Conservation (phyloP, 345 rosid genomes). For the Salix caprea region DNA sequence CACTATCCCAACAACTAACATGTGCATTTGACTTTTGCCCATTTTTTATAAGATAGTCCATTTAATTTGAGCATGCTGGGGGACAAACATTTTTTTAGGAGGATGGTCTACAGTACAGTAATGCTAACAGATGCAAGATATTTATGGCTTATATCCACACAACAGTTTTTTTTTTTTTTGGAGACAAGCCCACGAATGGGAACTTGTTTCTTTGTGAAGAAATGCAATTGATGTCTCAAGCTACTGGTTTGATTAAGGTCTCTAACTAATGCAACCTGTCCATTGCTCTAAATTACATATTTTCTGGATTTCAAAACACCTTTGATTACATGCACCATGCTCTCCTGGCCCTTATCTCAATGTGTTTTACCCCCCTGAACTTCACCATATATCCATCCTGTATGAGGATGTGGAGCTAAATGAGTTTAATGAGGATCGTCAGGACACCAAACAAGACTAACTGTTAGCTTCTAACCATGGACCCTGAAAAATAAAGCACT, state of each 20-base stretch:
- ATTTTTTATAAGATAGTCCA: not conserved
- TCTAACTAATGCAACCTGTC: not conserved
- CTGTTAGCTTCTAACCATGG: conserved; percentile 15
- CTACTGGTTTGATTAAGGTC: not conserved
- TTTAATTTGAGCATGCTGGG: not conserved
- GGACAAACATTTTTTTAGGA: not conserved
- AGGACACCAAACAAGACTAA: conserved; percentile 11
- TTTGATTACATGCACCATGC: not conserved
- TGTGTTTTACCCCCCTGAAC: too few relatives aligned
- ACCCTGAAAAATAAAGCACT: conserved; percentile 11
- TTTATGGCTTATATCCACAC: not conserved
- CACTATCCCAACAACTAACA: not conserved
- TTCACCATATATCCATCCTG: not conserved
- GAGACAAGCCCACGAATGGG: not conserved
- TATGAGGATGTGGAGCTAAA: conserved; percentile 19
- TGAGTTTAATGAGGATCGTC: not conserved
- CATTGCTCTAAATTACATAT: not conserved
- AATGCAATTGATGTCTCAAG: not conserved
- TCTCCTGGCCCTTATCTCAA: not conserved
- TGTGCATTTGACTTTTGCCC: conserved; percentile 13
- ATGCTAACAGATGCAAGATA: not conserved
- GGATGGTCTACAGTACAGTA: not conserved
- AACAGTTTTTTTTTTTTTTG: not conserved
- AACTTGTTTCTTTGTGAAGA: not conserved
- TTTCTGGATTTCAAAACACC: not conserved